These are phyloP conservation scores for Trichoderma aggressivum DNA, from an alignment of 2,329 filamentous ascomycete species.

Conservation along the genomic window DNA sequence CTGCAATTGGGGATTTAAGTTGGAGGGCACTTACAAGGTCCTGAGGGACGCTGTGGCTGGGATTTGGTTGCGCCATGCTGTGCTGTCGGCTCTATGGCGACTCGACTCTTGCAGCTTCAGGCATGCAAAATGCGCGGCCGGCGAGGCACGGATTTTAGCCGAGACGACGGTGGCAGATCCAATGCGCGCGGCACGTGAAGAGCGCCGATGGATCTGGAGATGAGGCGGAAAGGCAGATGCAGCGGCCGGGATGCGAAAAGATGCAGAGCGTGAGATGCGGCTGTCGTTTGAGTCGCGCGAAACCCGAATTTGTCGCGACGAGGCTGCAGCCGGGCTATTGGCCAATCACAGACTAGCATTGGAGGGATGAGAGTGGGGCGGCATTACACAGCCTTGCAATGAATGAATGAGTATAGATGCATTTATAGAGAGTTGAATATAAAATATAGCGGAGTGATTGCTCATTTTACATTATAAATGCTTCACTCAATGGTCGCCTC, in stretches of 20 bases:
- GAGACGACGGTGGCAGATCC: not conserved
- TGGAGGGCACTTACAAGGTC: conserved; percentile 36
- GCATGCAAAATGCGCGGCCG: not conserved
- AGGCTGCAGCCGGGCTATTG: conserved; percentile 26
- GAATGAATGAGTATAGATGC: not conserved
- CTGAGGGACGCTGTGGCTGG: conserved; percentile 42
- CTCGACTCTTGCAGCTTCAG: not conserved
- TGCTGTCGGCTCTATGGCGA: conserved; percentile 7
- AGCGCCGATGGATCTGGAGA: not conserved
- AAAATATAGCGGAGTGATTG: no score
- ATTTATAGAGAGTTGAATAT: not conserved
- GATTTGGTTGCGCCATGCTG: conserved; percentile 41
- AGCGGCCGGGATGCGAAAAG: conserved; percentile 2
- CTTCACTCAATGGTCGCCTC: not conserved
- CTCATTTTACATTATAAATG: not conserved
- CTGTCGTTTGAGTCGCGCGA: conserved; percentile 23
- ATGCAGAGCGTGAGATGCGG: conserved; percentile 8
- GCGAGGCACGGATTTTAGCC: not conserved
- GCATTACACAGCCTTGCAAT: not conserved
- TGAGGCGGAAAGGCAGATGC: conserved; percentile 4
- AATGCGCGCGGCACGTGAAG: conserved; percentile 10
- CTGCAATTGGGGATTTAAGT: not conserved
- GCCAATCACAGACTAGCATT: conserved; percentile 27
- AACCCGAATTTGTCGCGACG: conserved; percentile 39
- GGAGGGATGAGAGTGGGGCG: conserved; percentile 24